Base-by-base conservation (phyloP, 352 stramenopile genomes). In the Phytophthora hibernalis region DNA sequence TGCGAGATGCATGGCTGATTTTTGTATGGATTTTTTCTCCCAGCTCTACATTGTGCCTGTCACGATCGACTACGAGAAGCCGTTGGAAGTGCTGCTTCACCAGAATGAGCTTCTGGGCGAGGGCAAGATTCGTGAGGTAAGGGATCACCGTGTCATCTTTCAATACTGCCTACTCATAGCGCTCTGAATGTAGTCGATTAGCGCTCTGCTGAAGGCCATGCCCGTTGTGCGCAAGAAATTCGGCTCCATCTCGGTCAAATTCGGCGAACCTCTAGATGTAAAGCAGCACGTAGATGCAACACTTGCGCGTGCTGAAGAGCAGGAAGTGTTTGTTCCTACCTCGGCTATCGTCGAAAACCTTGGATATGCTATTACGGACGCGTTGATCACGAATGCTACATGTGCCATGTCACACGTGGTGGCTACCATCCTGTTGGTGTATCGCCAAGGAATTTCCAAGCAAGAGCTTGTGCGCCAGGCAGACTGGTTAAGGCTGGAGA, bases 31-130 rank as follows among this genome's bases (percentile, higher is more conserved):
- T 21, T 18, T 57, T 31, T 62, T 38, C 18, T 54, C 42, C 18
- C 54, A 94, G 85, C 71, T 93, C 16, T 82, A 88, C 58, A 80
- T 96, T 57, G 86, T 96, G 10, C 87, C 87, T 0, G 83, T 96
- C 22, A 94, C 85, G 5, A 96, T 96, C 47, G 87, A 96, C 65
- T 96, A 94, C 50, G 87, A 96, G 63, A 94, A 93, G 67, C 86
- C 87, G 2, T 70, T 93, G 20, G 87, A 96, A 63, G 83, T 92
- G 15, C 66, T 92, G 54, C 54, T 96, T 5, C 87, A 96, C 33
- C 87, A 93, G 55, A 91, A 94, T 16, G 87, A 96, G 26, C 62
- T 96, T 0, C 54, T 94, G 5, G 87, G 87, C 15, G 83, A 92
- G 62, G 86, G 86, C 56, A 92, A 93, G 61, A 78, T 93, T 58